Base-by-base conservation (phyloP, 208 protist genomes). In the Blastocrithidia nonstop region DNA sequence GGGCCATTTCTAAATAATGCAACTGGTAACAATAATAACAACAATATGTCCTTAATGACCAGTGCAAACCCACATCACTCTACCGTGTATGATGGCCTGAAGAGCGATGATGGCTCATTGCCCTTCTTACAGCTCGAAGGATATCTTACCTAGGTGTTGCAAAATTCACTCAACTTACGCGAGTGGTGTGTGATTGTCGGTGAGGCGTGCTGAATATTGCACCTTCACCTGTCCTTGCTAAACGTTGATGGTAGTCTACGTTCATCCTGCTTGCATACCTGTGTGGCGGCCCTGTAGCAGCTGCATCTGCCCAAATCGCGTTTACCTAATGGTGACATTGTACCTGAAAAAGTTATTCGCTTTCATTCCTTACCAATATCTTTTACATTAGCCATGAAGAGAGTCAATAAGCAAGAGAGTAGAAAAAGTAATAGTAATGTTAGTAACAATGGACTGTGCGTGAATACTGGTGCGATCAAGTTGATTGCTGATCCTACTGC, bases 141-240 rank as follows among this genome's bases (percentile, higher is more conserved):
- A 33, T 87, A 72, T 53, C 66, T 93, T 2, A 50, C 56, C 20
- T 50, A 56, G 1, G 66, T 76, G 15, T 57, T 93, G 19, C 48
- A 57, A 15, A 52, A 62, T 23, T 77, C 67, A 40, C 32, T 89
- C 26, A 71, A 84, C 38, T 52, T 81, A 11, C 32, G 44, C 3
- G 59, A 66, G 57, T 66, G 88, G 28, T 52, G 26, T 21, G 54
- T 89, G n/a, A 40, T 71, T n/a, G 45, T 41, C 13, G 68, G 73
- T 0, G 84, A 85, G 45, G 84, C 84, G 6, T 88, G 79, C 46
- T 93, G 84, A 80, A 71, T 89, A 35, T 60, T 93, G 16, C 67
- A 59, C 15, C 58, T 88, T 17, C 64, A 54, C 35, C 17, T 89
- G 31, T 67, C 66, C 41, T 52, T 88, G 33, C 45, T 88, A 15